Percentiles rank a stretch among this genome's conserved stretches.
These are phyloP conservation scores for Citrus unshiu DNA, from an alignment of 345 rosid genomes.

Conservation along the genomic window DNA sequence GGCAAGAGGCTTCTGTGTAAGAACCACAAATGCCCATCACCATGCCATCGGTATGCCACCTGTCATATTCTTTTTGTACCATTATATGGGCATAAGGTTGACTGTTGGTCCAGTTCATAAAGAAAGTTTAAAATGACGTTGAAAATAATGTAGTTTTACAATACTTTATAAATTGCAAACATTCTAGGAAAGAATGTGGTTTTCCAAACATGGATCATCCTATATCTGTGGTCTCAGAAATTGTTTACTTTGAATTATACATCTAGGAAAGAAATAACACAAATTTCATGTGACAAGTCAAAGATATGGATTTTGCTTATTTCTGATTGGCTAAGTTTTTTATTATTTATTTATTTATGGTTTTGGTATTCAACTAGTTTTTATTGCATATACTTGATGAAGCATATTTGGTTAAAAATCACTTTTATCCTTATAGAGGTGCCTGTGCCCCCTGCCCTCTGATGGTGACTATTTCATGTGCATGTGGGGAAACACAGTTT, in stretches of 20 bases:
- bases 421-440: constrained; percentile 58
- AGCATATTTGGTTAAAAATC: constrained; percentile 8
- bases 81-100: background rate
- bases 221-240: background rate
- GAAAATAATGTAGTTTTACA: background rate
- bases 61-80: constrained; percentile 2
- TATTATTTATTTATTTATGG: too few species aligned
- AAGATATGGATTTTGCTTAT: background rate
- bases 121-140: background rate
- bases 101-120: background rate
- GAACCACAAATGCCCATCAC: constrained; percentile 88
- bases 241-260: background rate
- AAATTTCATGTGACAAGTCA: background rate
- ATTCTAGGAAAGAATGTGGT: background rate
- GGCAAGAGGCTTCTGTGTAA: constrained; percentile 77
- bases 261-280: background rate
- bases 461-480: constrained; percentile 85
- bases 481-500: constrained; percentile 71
- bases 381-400: background rate
- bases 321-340: background rate
- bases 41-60: constrained; percentile 74
- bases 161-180: background rate
- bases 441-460: constrained; percentile 93
- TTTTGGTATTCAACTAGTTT: background rate
- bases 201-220: background rate